phyloP scores from a whole-genome alignment of 805 yeast genomes.

The Grigorovia humatica region DNA sequence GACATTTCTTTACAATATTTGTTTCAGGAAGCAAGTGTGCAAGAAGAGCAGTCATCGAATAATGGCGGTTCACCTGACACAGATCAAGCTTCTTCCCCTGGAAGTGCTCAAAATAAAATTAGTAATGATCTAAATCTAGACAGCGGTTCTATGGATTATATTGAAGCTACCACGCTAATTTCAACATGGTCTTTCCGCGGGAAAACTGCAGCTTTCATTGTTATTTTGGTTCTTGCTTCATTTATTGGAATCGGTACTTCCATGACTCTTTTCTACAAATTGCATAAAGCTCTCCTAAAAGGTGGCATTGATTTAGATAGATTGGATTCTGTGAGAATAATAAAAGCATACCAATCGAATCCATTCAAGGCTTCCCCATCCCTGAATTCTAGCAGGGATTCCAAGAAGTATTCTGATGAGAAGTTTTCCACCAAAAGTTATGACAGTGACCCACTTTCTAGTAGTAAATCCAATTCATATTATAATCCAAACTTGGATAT shows the following conservation, averaged over 20 bases:
- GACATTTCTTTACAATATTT: slow-evolving; percentile 23
- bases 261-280: not conserved
- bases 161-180: not conserved
- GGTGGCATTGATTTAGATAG: not conserved
- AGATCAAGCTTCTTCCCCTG: not conserved
- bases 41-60: not conserved
- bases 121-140: not conserved
- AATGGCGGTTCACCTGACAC: not conserved
- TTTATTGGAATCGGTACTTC: slow-evolving; percentile 5
- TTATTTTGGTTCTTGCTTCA: not conserved
- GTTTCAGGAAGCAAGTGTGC: not conserved
- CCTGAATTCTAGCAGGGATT: not conserved
- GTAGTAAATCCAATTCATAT: slow-evolving; percentile 7
- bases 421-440: slow-evolving; percentile 2
- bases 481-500: slow-evolving; percentile 16
- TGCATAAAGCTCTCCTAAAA: not conserved
- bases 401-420: not conserved
- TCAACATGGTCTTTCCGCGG: not conserved
- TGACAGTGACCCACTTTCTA: slow-evolving; percentile 2
- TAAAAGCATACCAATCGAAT: not conserved
- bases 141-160: slow-evolving; percentile 3
- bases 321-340: not conserved
- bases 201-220: not conserved
- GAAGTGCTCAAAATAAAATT: not conserved
- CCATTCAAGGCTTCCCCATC: not conserved